phyloP scores from a whole-genome alignment of 1,139 yeast species.

The Kodamaea derodonti region DNA sequence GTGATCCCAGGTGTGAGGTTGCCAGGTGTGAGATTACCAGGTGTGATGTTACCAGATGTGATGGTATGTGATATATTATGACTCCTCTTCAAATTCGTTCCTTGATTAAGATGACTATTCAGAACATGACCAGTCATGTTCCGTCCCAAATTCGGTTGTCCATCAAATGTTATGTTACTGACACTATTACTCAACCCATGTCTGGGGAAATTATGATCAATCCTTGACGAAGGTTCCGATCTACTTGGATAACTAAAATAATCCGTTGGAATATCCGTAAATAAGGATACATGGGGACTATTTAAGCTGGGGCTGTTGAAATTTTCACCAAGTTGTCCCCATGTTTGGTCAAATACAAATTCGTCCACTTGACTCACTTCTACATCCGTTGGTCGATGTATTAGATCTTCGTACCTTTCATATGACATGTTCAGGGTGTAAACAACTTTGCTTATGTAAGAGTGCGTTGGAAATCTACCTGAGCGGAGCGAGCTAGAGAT shows the following conservation, averaged over 20 bases:
- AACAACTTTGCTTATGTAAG: background rate
- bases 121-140: too few species aligned
- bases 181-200: background rate
- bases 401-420: background rate
- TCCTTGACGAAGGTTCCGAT: slow-evolving; percentile 10
- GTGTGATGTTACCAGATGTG: too few species aligned
- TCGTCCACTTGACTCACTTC: background rate
- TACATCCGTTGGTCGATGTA: background rate
- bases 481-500: too few species aligned
- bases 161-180: too few species aligned
- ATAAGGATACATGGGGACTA: background rate
- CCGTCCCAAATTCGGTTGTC: too few species aligned
- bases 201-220: slow-evolving; percentile 6
- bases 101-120: too few species aligned
- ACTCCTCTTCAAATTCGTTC: too few species aligned
- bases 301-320: background rate
- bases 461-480: too few species aligned
- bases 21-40: too few species aligned
- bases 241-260: slow-evolving; percentile 11
- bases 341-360: background rate
- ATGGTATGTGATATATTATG: too few species aligned
- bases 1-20: too few species aligned
- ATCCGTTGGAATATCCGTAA: slow-evolving; percentile 3
- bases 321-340: background rate
- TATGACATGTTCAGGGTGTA: background rate